Conservation (phyloP, 2,329 filamentous ascomycete species). For the Biscogniauxia marginata region DNA sequence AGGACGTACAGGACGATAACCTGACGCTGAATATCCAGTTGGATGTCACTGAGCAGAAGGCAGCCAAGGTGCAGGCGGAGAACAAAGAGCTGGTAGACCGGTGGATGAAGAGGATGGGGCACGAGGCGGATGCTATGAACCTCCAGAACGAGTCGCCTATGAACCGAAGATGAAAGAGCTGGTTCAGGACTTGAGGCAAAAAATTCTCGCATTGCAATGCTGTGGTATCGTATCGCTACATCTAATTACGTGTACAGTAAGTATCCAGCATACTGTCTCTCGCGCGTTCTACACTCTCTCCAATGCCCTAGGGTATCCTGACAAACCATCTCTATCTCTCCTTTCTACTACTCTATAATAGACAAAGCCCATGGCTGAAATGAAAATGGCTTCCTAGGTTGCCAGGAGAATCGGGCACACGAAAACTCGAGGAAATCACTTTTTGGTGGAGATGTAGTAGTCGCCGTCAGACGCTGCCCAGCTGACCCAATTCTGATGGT, state of each 20-base stretch:
- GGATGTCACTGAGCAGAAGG: constrained; percentile 77
- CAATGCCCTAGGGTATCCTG: neutral
- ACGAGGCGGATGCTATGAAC: constrained; percentile 89
- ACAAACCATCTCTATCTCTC: neutral
- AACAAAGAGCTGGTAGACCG: constrained; percentile 87
- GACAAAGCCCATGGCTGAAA: neutral
- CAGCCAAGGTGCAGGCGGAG: constrained; percentile 71
- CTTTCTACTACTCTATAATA: constrained; percentile 15
- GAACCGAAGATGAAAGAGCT: constrained; percentile 22
- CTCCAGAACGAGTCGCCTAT: constrained; percentile 50
- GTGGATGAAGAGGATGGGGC: constrained; percentile 86
- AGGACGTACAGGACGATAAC: constrained; percentile 90
- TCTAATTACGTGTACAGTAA: constrained; percentile 26
- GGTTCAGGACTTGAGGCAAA: neutral
- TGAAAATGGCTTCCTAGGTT: neutral
- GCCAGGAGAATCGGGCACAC: neutral
- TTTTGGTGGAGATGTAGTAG: constrained; percentile 87
- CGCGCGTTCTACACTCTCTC: neutral
- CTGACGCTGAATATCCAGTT: constrained; percentile 84
- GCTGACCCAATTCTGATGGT: constrained; percentile 75
- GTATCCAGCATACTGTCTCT: constrained; percentile 16
- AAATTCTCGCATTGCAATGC: constrained; percentile 16
- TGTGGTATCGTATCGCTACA: constrained; percentile 25
- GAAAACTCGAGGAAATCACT: constrained; percentile 36
- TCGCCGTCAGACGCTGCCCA: constrained; percentile 84